Conservation (phyloP, 495 filamentous ascomycete genomes). For the Aspergillus sparsus region DNA sequence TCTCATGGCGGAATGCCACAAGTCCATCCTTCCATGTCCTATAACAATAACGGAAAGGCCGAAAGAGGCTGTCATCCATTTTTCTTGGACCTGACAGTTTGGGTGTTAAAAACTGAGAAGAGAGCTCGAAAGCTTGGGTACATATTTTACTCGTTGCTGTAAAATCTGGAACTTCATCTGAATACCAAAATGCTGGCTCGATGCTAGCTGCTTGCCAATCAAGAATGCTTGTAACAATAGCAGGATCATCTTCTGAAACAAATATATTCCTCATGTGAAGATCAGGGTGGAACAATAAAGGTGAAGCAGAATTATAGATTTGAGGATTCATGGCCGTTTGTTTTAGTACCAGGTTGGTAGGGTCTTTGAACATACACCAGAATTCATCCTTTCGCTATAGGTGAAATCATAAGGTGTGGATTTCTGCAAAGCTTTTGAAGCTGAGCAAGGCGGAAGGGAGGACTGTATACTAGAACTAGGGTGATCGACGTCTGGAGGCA, state of each 20-base stretch:
- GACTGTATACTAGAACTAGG: no score
- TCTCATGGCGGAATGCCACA: slow-evolving; percentile 36
- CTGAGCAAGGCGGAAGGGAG: no score
- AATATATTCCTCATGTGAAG: slow-evolving; percentile 48
- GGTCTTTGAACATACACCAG: no score
- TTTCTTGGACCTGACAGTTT: slow-evolving; percentile 37
- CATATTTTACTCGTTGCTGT: slow-evolving; percentile 35
- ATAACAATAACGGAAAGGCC: slow-evolving; percentile 43
- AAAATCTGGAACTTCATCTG: slow-evolving; percentile 43
- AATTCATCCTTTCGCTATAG: no score
- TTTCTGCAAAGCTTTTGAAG: no score
- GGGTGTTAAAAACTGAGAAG: slow-evolving; percentile 36
- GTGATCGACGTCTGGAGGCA: no score
- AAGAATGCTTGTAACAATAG: slow-evolving; percentile 41
- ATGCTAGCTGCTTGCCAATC: slow-evolving; percentile 46
- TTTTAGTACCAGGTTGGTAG: no score
- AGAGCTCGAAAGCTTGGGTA: slow-evolving; percentile 40
- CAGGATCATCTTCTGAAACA: slow-evolving; percentile 42
- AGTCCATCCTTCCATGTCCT: slow-evolving; percentile 46
- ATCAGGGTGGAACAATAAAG: slow-evolving; percentile 44
- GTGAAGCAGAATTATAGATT: no score
- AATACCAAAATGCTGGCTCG: slow-evolving; percentile 41
- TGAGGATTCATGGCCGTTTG: no score
- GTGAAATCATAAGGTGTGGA: no score
- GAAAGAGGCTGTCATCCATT: slow-evolving; percentile 39